Evolutionary conservation across 2,329 filamentous ascomycete genomes (phyloP).

Genomic region (Colletotrichum sp.): DNA sequence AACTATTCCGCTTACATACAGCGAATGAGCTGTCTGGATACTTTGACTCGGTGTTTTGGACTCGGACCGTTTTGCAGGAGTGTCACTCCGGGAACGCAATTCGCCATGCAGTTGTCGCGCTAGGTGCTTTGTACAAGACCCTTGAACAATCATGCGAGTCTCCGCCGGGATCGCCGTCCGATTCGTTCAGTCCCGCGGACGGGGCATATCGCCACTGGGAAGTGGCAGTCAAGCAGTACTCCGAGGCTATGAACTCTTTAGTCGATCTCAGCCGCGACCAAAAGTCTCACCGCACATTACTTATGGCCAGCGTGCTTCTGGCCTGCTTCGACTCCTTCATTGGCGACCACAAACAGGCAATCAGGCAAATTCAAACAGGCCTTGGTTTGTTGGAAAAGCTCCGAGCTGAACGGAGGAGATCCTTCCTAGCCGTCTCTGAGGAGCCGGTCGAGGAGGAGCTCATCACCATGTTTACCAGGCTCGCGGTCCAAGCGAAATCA

Average conservation of each 20-base stretch:
- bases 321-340: constrained; percentile 74
- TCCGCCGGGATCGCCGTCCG: constrained; percentile 50
- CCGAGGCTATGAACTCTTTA: constrained; percentile 58
- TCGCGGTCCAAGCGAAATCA: constrained; percentile 70
- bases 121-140: constrained; percentile 72
- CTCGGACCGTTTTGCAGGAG: constrained; percentile 64
- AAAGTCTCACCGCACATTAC: constrained; percentile 54
- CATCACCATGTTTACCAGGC: constrained; percentile 66
- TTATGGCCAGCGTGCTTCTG: constrained; percentile 71
- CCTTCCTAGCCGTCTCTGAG: constrained; percentile 43
- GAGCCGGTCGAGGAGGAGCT: constrained; percentile 64
- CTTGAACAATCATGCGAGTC: constrained; percentile 63
- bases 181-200: constrained; percentile 35
- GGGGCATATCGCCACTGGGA: constrained; percentile 59
- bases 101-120: constrained; percentile 68
- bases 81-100: constrained; percentile 67
- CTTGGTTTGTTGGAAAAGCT: constrained; percentile 60
- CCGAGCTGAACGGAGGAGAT: constrained; percentile 47
- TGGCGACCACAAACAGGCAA: constrained; percentile 66
- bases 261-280: constrained; percentile 48
- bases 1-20: constrained; percentile 66
- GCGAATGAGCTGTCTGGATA: constrained; percentile 69
- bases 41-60: constrained; percentile 72
- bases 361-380: constrained; percentile 65
- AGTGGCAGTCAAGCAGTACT: constrained; percentile 65